Conservation (phyloP, 176 grass and related monocot species). For the Secale cereale region DNA sequence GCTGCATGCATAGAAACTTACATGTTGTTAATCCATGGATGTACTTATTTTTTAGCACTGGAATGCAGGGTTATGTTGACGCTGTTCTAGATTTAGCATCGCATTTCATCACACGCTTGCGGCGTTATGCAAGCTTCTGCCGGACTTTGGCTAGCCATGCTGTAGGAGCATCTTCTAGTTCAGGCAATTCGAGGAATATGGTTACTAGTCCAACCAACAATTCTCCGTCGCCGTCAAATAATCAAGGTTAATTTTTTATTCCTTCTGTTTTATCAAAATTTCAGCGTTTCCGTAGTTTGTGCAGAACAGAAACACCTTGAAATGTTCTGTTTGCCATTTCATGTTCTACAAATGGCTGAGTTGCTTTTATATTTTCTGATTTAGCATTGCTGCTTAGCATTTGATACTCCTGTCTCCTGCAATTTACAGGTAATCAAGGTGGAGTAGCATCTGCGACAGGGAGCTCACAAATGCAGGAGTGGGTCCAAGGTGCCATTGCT, state of each 20-base stretch:
- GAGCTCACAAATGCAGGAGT: constrained; percentile 98
- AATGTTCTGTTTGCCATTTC: constrained; percentile 29
- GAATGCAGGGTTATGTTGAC: constrained; percentile 90
- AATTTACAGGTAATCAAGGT: constrained; percentile 70
- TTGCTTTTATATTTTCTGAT: background rate
- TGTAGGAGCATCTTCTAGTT: constrained; percentile 88
- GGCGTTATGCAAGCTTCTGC: constrained; percentile 98
- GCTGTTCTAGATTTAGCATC: constrained; percentile 98
- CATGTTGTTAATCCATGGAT: constrained; percentile 14
- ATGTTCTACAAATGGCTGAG: constrained; percentile 12
- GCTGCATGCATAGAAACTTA: background rate
- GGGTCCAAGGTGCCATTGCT: constrained; percentile 98
- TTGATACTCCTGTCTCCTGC: background rate
- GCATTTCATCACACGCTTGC: constrained; percentile 93
- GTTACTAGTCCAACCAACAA: constrained; percentile 90
- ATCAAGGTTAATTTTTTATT: constrained; percentile 56
- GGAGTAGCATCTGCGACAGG: constrained; percentile 68
- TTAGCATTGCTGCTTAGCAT: constrained; percentile 23
- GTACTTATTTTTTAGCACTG: constrained; percentile 27
- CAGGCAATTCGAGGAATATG: constrained; percentile 68
- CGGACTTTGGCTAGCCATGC: constrained; percentile 97
- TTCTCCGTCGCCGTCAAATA: constrained; percentile 71
- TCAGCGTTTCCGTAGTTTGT: constrained; percentile 17
- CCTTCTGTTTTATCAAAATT: constrained; percentile 2
- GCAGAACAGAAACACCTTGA: background rate